Base-by-base conservation (phyloP, 2,329 filamentous ascomycete species). In the Boeremia exigua region DNA sequence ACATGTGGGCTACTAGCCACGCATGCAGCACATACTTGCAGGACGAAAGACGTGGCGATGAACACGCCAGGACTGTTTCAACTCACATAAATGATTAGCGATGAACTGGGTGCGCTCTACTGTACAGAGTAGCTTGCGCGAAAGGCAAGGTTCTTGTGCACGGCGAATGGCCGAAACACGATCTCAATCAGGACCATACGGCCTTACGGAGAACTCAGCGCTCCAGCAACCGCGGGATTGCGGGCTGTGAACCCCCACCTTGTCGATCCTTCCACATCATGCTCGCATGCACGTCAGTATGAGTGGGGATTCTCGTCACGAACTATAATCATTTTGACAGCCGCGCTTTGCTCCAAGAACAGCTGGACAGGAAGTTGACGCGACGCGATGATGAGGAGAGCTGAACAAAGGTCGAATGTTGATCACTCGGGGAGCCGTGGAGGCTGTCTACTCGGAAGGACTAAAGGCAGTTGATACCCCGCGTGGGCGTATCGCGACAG, bases 381-480 rank as follows among this genome's bases (percentile, higher is more conserved):
- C 37, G 36, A 36, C 19, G 36, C 32, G 11, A 29, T 17, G 19
- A 50, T 36, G 47, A 37, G 29, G 25, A 39, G 30, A 47, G 44
- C 23, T 37, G 37, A 47, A 17, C 12, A 27, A 27, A 17, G 10
- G 11, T 9, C 19, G 17, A 39, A n/a, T 48, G 53, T 40, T 43
- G 47, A 51, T 56, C 42, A 43, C 10, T 48, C 48, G 43, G 37
- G 47, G 53, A 56, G 19, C 48, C 47, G 47, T 42, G 37, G 30
- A 43, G 17, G 6, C 14, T 45, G 12, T 19, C 33, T 2, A 36
- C 37, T 25, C 6, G 38, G 27, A 44, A 38, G 14, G 34, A 17
- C 9, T 7, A 39, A 42, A 33, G 25, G 36, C 34, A 42, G 32
- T 19, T 50, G 43, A 43, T 27, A 32, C 47, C 46, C 42, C 47